Evolutionary conservation across 345 rosid species (phyloP).

Genomic region (Durio zibethinus): DNA sequence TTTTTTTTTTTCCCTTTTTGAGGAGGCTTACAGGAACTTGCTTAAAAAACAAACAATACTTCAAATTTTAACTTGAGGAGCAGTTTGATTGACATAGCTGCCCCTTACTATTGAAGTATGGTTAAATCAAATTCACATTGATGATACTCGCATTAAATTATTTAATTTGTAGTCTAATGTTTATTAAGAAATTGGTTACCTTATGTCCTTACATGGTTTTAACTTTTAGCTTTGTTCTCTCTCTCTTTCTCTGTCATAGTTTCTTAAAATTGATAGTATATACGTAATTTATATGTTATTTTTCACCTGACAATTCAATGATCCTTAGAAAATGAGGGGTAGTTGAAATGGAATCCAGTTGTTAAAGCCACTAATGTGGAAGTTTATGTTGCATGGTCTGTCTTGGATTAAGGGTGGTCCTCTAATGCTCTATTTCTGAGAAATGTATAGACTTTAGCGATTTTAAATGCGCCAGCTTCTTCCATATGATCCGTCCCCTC

Average conservation of each 20-base stretch:
- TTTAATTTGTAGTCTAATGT: slow-evolving; percentile 4
- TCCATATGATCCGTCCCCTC: neutral
- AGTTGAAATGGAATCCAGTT: neutral
- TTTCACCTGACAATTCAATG: neutral
- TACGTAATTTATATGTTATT: neutral
- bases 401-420: slow-evolving; percentile 18
- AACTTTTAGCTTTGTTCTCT: neutral
- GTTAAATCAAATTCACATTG: neutral
- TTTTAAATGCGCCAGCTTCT: slow-evolving; percentile 22
- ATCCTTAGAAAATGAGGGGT: neutral
- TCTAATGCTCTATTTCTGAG: neutral
- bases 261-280: neutral
- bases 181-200: neutral
- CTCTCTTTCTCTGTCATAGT: neutral
- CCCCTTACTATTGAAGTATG: neutral
- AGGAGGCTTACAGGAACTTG: neutral
- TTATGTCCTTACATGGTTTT: neutral
- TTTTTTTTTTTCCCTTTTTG: neutral
- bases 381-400: neutral
- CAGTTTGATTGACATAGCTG: neutral
- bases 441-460: neutral
- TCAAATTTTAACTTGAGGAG: neutral
- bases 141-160: neutral
- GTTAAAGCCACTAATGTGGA: neutral
- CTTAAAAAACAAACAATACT: neutral